A percentile compares a stretch with the other conserved stretches of the same genome.
phyloP scores from a whole-genome alignment of 2,329 filamentous ascomycete genomes.

The Xylariales sp. region DNA sequence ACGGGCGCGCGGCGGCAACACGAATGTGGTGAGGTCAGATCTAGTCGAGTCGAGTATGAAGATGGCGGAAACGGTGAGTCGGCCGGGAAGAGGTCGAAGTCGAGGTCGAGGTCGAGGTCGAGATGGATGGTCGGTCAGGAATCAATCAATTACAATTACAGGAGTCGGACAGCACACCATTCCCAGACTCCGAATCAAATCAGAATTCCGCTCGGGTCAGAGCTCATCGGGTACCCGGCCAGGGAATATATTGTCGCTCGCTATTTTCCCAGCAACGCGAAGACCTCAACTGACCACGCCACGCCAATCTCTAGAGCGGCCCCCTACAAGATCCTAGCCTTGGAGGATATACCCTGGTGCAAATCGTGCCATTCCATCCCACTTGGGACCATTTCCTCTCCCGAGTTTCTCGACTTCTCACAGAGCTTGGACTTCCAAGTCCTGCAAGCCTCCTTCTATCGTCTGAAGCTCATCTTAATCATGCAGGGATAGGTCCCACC shows the following conservation, averaged over 20 bases:
- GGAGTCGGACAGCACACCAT: constrained; percentile 8
- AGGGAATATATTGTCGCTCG: constrained; percentile 2
- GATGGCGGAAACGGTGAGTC: constrained; percentile 8
- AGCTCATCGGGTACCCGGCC: constrained; percentile 5
- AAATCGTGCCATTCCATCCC: constrained; percentile 5
- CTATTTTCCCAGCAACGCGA: constrained; percentile 2
- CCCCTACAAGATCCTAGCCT: neutral
- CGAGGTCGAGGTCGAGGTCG: neutral
- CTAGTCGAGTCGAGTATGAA: constrained; percentile 4
- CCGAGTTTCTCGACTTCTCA: neutral
- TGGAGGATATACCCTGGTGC: constrained; percentile 4
- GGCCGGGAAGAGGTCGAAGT: constrained; percentile 2
- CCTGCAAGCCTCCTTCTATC: constrained; percentile 6
- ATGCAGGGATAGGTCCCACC: constrained; percentile 10
- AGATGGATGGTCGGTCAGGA: constrained; percentile 2
- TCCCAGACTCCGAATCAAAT: too few relatives aligned
- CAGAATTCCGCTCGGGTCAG: constrained; percentile 6
- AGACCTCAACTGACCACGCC: constrained; percentile 1
- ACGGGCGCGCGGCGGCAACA: neutral
- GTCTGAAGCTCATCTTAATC: constrained; percentile 8
- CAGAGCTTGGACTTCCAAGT: constrained; percentile 6
- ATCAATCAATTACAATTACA: neutral
- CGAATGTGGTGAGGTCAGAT: constrained; percentile 1
- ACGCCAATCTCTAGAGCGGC: constrained; percentile 3
- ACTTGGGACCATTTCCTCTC: neutral